Base-by-base conservation (phyloP, 2,329 filamentous ascomycete genomes). In the Magnaporthiopsis poae region DNA sequence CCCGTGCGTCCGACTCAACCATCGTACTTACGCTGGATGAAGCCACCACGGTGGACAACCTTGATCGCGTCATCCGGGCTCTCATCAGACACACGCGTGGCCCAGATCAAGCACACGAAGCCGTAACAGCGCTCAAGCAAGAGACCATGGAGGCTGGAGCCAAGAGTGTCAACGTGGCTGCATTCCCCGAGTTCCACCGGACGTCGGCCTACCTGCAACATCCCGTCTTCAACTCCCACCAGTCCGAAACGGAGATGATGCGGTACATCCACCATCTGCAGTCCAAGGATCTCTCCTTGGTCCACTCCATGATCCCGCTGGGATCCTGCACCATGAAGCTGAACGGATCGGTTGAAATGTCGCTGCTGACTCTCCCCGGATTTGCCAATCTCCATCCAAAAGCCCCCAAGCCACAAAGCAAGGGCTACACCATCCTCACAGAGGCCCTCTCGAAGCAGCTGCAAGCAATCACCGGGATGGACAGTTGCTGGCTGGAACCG, bases 241-340 rank as follows among this genome's bases (percentile, higher is more conserved):
- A 96, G 78, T 96, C 92, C 2, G 94, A 98, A 79, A 97, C 94
- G 0, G 92, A 97, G 77, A 85, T 98, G 72, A 82, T 98, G 64
- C 89, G 94, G 61, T 98, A 98, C 79, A 96, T 98, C 72, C 84
- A 94, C 75, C 91, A 96, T 75, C 83, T 98, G 5, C 90, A 96
- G 76, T 96, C 92, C 64, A 97, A 96, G 81, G 94, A 98, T 75
- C 81, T 98, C 18, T 97, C 94, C 1, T 83, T 97, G 5, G 91
- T 93, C 2, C 94, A 98, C 79, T 97, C 93, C 21, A 98, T 98
- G 94, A 98, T 98, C 68, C 92, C 94, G 2, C 85, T 98, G 1
- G 94, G 94, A 27, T 97, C 94, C 1, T 98, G 94, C 82, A 98
- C 94, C 18, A 98, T 98, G 94, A 98, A 98, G 82, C 87, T 97